Evolutionary conservation across 73 alveolate species (phyloP), one percentile per base, ranked within the genome.

Genomic region (Halteria grandinella): DNA sequence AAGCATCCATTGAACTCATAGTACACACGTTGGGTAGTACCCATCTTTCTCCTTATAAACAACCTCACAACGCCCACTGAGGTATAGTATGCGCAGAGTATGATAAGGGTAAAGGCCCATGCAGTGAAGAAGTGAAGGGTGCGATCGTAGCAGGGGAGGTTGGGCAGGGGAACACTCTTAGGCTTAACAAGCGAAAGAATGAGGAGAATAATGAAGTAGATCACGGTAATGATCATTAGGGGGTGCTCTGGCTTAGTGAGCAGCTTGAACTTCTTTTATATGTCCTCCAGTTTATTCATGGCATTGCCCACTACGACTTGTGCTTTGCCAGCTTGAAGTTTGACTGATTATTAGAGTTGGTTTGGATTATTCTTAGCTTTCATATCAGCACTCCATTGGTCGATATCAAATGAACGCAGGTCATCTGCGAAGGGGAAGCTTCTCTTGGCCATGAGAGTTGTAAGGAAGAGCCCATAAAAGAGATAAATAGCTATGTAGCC

Each of bases 401-500:
- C n/a, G n/a, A n/a, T n/a, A n/a, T n/a, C n/a, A n/a, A n/a, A n/a
- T n/a, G n/a, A n/a, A n/a, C n/a, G n/a, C n/a, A n/a, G 36, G 0
- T 69, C 73, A 37, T 54, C 76, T 40, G 36, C 69, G 33, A 80
- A 52, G 8, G 94, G 94, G 90, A 86, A 86, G 40, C 80, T 49
- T 25, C 25, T 63, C 5, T 49, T 25, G 5, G 88, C 62, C 25
- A 86, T 63, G 45, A 59, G 54, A 7, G 15, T 36, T 18, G 62
- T 41, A 14, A 79, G 27, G 29, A 47, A n/a, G 10, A 53, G 43
- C 10, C 86, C 84, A 21, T 78, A 34, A n/a, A 81, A 64, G 15
- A 78, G 4, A 39, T 86, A 80, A 39, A 79, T 83, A 5, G 52
- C 49, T 18, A 75, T 3, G 37, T 86, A 86, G 8, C 94, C 94